Base-by-base conservation (phyloP, 257 asterid genomes). In the Solanum piurae region DNA sequence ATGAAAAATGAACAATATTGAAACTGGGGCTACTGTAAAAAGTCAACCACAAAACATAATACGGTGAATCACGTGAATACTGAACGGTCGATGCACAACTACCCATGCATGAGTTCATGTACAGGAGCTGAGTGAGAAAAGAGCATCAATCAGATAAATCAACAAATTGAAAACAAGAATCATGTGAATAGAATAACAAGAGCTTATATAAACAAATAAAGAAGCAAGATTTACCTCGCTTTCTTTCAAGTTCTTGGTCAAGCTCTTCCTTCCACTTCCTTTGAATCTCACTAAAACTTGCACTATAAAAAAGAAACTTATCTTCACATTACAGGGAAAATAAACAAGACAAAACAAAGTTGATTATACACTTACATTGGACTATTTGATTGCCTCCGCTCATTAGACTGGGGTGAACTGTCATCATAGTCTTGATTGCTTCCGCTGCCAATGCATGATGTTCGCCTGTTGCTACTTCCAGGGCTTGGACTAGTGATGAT, bases 201-300 rank as follows among this genome's bases (percentile, higher is more conserved):
- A 62, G 83, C 4, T 13, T 37, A 37, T 13, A 37, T 37, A 75
- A 75, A 38, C 83, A 74, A 64, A 46, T 18, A 69, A 31, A 37
- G 23, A 37, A 42, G 33, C 46, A 88, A 85, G 33, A 77, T 36
- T 1, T 86, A 90, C 93, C 93, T 16, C 93, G 91, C 87, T 90
- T 91, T 86, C 89, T 90, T 86, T 91, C 93, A 72, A 91, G 92
- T 86, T 91, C 92, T 85, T 91, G 90, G 72, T 76, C 90, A 42
- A 91, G 93, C 87, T 91, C 92, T 86, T 90, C 93, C 74, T 91
- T 90, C 93, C 93, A 91, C 72, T 89, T 90, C 90, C 87, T 90
- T 84, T 91, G 90, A 88, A 88, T 91, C 87, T 91, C 93, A 52
- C 62, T 73, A 72, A 89, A 87, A 20, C 69, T 87, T 72, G 34